Evolutionary conservation across 495 filamentous ascomycete species (phyloP).

Genomic region (Parachaetomium inaequale): DNA sequence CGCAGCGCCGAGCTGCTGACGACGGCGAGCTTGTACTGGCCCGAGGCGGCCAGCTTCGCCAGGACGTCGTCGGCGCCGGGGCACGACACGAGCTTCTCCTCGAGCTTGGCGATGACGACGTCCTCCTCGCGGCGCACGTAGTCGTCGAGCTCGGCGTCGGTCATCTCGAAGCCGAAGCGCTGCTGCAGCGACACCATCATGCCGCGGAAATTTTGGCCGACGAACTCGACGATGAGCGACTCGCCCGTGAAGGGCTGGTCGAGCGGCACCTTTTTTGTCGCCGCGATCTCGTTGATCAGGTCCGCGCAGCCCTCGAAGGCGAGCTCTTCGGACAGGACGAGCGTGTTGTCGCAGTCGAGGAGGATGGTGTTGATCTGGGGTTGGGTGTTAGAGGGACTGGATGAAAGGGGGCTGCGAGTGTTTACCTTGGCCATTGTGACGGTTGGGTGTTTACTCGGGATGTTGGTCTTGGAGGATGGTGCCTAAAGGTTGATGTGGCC

Average conservation of each 20-base stretch:
- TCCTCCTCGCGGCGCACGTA: conserved; percentile 81
- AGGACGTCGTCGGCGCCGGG: conserved; percentile 68
- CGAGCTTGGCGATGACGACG: conserved; percentile 78
- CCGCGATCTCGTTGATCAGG: conserved; percentile 85
- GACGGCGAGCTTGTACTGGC: conserved; percentile 74
- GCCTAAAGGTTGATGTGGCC: background rate
- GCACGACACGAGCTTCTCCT: conserved; percentile 64
- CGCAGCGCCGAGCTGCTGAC: conserved; percentile 77
- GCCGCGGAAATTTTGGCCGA: conserved; percentile 94
- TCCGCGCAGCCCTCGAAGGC: conserved; percentile 95
- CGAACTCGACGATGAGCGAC: conserved; percentile 79
- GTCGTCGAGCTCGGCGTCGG: conserved; percentile 61
- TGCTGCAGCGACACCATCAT: conserved; percentile 70
- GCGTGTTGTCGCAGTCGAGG: conserved; percentile 97
- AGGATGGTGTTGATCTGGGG: conserved; percentile 55
- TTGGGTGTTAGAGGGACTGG: background rate
- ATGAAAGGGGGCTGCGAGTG: background rate
- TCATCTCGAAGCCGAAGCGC: conserved; percentile 70
- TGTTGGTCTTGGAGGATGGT: background rate
- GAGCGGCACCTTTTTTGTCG: conserved; percentile 54
- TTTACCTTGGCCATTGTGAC: conserved; percentile 21
- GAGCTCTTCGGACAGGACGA: conserved; percentile 85
- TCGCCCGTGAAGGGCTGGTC: conserved; percentile 71
- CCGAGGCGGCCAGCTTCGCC: conserved; percentile 55
- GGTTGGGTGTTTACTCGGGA: background rate